These are phyloP conservation scores for Microdochium trichocladiopsis DNA, from an alignment of 2,329 filamentous ascomycete species.

Conservation along the genomic window DNA sequence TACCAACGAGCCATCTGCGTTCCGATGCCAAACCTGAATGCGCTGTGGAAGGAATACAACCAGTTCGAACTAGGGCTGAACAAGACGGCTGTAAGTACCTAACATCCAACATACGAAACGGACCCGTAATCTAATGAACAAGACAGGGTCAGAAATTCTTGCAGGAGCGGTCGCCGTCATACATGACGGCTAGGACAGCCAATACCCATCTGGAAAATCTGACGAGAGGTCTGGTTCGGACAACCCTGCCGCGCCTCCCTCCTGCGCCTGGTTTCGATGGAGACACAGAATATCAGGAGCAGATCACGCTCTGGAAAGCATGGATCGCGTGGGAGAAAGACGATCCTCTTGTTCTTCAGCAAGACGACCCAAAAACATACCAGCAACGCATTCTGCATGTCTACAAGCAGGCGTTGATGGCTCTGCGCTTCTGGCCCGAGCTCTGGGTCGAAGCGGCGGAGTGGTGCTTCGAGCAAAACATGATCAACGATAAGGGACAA, in stretches of 20 bases:
- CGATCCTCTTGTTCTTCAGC: constrained; percentile 78
- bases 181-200: constrained; percentile 92
- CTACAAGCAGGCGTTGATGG: constrained; percentile 91
- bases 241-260: constrained; percentile 72
- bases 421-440: constrained; percentile 88
- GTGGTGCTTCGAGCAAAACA: constrained; percentile 77
- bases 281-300: constrained; percentile 73
- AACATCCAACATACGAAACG: not conserved
- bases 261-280: constrained; percentile 83
- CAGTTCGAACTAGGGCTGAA: constrained; percentile 92
- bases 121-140: constrained; percentile 8
- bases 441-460: constrained; percentile 94
- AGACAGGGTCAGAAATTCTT: constrained; percentile 85
- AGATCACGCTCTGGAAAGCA: constrained; percentile 83
- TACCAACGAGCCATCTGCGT: constrained; percentile 87
- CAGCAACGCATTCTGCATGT: constrained; percentile 78
- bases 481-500: constrained; percentile 50
- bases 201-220: constrained; percentile 89
- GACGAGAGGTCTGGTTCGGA: constrained; percentile 67
- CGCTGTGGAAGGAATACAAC: constrained; percentile 95
- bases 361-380: constrained; percentile 70
- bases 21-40: constrained; percentile 75
- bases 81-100: constrained; percentile 68
- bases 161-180: constrained; percentile 84
- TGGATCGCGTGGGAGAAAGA: constrained; percentile 97